Conservation (phyloP, 2,329 filamentous ascomycete genomes). For the Arthroderma uncinatum region DNA sequence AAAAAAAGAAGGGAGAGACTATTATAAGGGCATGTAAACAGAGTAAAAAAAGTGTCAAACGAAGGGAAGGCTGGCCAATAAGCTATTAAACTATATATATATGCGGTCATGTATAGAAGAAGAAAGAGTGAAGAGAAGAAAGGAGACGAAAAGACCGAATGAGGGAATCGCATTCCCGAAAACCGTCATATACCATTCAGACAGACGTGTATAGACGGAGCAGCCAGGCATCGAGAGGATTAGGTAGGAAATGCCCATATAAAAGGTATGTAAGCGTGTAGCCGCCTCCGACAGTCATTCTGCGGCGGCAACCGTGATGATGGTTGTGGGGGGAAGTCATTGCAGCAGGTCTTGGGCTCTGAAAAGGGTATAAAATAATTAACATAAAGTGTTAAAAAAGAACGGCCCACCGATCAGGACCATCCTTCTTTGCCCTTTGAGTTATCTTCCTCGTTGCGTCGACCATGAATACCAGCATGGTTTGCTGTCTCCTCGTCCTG, state of each 20-base stretch:
- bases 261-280: background rate
- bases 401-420: background rate
- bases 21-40: constrained; percentile 1
- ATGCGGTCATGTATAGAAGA: background rate
- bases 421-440: background rate
- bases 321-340: background rate
- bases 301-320: background rate
- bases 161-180: background rate
- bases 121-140: background rate
- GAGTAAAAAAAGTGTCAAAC: background rate
- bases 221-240: background rate
- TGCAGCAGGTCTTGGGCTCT: background rate
- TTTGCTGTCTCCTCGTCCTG: background rate
- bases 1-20: too few species aligned
- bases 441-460: background rate
- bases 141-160: background rate
- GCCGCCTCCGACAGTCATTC: background rate
- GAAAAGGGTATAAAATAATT: background rate
- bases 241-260: background rate
- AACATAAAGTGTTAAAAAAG: background rate
- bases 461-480: constrained; percentile 4
- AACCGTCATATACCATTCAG: background rate
- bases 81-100: constrained; percentile 3
- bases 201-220: background rate
- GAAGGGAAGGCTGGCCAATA: background rate